phyloP scores from a whole-genome alignment of 768 basidiomycete genomes.

The Cantharellus cinnabarinus region DNA sequence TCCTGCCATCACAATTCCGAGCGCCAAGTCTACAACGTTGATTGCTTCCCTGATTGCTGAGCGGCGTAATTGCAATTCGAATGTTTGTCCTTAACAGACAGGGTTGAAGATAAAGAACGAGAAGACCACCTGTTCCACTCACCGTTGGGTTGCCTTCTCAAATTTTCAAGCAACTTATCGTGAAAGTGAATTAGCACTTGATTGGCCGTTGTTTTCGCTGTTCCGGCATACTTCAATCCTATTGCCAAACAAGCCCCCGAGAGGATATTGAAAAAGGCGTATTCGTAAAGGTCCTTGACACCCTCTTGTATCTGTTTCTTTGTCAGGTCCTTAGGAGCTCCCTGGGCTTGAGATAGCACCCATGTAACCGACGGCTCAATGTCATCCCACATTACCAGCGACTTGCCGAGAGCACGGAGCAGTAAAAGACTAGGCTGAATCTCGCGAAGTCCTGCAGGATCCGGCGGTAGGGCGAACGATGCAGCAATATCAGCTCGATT shows the following conservation, averaged over 20 bases:
- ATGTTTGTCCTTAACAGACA: slow-evolving; percentile 35
- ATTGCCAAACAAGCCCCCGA: slow-evolving; percentile 84
- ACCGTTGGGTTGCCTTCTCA: slow-evolving; percentile 5
- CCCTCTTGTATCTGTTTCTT: slow-evolving; percentile 1
- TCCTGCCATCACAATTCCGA: slow-evolving; percentile 93
- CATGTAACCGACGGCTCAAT: slow-evolving; percentile 56
- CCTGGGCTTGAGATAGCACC: slow-evolving; percentile 28
- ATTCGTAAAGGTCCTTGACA: slow-evolving; percentile 52
- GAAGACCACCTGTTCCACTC: not conserved
- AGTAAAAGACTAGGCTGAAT: slow-evolving; percentile 79
- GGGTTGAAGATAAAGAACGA: not conserved
- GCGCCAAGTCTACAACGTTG: slow-evolving; percentile 65
- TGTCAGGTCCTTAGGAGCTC: slow-evolving; percentile 14
- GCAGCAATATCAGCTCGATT: slow-evolving; percentile 71
- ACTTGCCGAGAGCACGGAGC: slow-evolving; percentile 53
- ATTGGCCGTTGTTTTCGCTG: slow-evolving; percentile 79
- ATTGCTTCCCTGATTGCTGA: slow-evolving; percentile 73
- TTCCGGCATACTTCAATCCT: slow-evolving; percentile 85
- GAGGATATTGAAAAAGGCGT: slow-evolving; percentile 82
- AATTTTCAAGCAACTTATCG: slow-evolving; percentile 39
- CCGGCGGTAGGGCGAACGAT: slow-evolving; percentile 64
- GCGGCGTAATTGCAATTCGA: slow-evolving; percentile 76
- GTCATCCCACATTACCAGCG: slow-evolving; percentile 71
- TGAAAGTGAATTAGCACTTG: slow-evolving; percentile 60
- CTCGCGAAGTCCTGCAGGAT: slow-evolving; percentile 55